phyloP scores from a whole-genome alignment of 1,284 basidiomycete genomes.

The Sanghuangporus sanghuang region DNA sequence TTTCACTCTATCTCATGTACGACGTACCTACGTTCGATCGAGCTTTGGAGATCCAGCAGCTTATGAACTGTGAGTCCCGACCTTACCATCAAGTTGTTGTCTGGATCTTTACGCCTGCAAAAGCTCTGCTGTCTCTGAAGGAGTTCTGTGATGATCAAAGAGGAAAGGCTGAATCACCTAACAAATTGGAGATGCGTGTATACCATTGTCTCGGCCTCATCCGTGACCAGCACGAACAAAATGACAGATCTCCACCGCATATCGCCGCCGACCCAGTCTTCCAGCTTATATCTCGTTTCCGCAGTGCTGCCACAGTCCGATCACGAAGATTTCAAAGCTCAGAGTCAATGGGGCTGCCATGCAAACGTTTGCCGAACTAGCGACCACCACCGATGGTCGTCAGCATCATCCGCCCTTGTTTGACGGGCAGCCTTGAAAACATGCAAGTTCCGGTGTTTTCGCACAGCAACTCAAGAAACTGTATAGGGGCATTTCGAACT shows the following conservation, averaged over 20 bases:
- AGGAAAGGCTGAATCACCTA: conserved; percentile 59
- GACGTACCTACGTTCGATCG: conserved; percentile 60
- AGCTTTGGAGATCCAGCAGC: conserved; percentile 82
- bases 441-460: no score
- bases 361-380: conserved; percentile 60
- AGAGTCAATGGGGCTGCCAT: conserved; percentile 61
- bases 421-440: no score
- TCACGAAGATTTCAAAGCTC: conserved; percentile 57
- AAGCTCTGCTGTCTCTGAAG: conserved; percentile 86
- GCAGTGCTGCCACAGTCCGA: conserved; percentile 67
- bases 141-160: conserved; percentile 91
- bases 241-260: conserved; percentile 72
- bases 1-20: conserved; percentile 76
- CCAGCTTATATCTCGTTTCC: conserved; percentile 77
- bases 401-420: no score
- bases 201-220: conserved; percentile 93
- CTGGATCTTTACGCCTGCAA: conserved; percentile 2
- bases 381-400: conserved; percentile 15
- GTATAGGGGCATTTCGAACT: no score
- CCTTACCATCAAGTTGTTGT: not conserved
- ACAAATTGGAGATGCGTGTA: conserved; percentile 93
- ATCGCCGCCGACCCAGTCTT: conserved; percentile 76
- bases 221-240: conserved; percentile 75
- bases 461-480: no score
- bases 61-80: conserved; percentile 76